Conservation (phyloP, 2,329 filamentous ascomycete genomes). For the Lasiodiplodia hormozganensis region DNA sequence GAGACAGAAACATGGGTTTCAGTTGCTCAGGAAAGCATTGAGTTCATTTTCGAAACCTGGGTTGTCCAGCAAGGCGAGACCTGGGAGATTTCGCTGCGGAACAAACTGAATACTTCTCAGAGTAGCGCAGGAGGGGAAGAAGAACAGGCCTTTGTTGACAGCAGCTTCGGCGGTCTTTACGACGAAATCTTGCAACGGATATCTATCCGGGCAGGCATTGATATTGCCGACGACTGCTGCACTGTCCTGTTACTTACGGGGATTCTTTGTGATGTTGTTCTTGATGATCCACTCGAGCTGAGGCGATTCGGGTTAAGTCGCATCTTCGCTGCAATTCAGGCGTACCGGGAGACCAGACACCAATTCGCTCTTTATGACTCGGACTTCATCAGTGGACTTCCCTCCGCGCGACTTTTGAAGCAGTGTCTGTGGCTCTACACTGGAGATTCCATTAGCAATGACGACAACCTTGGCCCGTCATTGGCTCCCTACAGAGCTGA, state of each 20-base stretch:
- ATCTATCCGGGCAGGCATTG: background rate
- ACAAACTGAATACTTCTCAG: background rate
- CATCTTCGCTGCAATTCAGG: background rate
- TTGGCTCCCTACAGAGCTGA: background rate
- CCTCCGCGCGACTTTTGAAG: background rate
- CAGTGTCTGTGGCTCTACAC: background rate
- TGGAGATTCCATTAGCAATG: background rate
- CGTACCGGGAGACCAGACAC: background rate
- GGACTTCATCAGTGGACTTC: background rate
- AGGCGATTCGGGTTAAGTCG: background rate
- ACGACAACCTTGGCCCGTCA: background rate
- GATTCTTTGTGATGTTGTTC: background rate
- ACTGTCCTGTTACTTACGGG: background rate
- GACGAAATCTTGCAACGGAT: background rate
- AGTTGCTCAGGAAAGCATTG: background rate
- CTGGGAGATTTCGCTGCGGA: background rate
- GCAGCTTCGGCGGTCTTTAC: background rate
- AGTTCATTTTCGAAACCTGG: background rate
- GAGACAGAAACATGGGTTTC: constrained; percentile 1
- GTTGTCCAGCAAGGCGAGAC: background rate
- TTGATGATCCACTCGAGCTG: background rate
- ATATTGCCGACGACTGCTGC: background rate
- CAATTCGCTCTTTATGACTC: background rate
- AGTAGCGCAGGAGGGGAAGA: background rate
- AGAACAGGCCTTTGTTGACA: background rate